Evolutionary conservation across 2,329 filamentous ascomycete genomes (phyloP).

Genomic region (Incumbomyces lentus): DNA sequence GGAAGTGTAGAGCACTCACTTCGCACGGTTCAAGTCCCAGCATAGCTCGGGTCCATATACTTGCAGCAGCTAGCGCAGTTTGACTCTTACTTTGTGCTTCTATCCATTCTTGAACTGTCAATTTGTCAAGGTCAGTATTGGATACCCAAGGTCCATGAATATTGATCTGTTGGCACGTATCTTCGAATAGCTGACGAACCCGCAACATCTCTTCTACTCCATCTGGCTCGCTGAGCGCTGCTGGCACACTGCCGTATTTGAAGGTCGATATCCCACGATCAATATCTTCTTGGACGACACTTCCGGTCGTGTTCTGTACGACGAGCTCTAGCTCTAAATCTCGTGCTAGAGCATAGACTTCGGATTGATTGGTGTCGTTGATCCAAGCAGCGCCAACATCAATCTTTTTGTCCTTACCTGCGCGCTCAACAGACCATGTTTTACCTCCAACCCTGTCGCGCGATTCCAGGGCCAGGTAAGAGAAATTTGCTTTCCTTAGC

Average conservation of each 20-base stretch:
- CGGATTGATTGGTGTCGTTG: slow-evolving; percentile 30
- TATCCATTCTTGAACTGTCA: slow-evolving; percentile 33
- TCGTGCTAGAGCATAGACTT: slow-evolving; percentile 23
- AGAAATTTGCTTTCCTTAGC: slow-evolving; percentile 29
- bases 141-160: slow-evolving; percentile 18
- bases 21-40: slow-evolving; percentile 42
- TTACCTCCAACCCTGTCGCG: slow-evolving; percentile 44
- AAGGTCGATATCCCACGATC: slow-evolving; percentile 23
- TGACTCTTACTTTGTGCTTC: slow-evolving; percentile 22
- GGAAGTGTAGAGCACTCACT: slow-evolving; percentile 43
- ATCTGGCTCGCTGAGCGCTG: slow-evolving; percentile 1
- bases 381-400: slow-evolving; percentile 31
- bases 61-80: slow-evolving; percentile 24
- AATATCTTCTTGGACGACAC: slow-evolving; percentile 24
- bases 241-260: slow-evolving; percentile 26
- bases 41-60: slow-evolving; percentile 34
- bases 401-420: slow-evolving; percentile 26
- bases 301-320: slow-evolving; percentile 24
- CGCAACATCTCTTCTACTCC: slow-evolving; percentile 21
- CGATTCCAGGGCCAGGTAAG: slow-evolving; percentile 40
- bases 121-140: slow-evolving; percentile 23
- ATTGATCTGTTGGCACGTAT: slow-evolving; percentile 29
- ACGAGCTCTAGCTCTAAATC: slow-evolving; percentile 24
- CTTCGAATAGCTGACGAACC: slow-evolving; percentile 30
- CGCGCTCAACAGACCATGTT: slow-evolving; percentile 31